Base-by-base conservation (phyloP, 2,329 filamentous ascomycete genomes). In the Aaosphaeria arxii region DNA sequence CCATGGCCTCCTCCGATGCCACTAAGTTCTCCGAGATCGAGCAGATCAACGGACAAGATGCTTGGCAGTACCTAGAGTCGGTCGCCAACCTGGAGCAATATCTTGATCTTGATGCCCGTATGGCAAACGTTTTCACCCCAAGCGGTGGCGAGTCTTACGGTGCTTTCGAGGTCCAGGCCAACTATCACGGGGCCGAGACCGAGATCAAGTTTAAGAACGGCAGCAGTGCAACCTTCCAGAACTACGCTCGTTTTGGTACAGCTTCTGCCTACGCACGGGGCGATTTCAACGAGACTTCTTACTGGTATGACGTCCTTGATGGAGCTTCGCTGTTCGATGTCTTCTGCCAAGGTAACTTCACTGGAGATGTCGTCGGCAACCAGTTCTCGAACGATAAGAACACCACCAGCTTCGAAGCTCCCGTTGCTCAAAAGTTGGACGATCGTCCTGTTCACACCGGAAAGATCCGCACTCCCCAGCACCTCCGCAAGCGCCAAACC, bases 31-130 rank as follows among this genome's bases (percentile, higher is more conserved):
- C 66, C 1, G 56, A 62, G 0, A 46, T 71, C 17, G 52, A 48
- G 5, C 43, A 58, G 40, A 69, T 71, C 47, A 66, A 70, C 47
- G 62, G 60, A 9, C 41, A 59, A 7, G 47, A 59, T 39, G 62
- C 63, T 2, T 50, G 61, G 36, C 52, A 53, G 2, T 68, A 57
- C 32, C 42, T 70, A 17, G 58, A 63, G 30, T 38, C 56, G 6
- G 55, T 55, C 40, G 62, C 65, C 9, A 46, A 52, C 1, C 52
- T 47, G 11, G 58, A 55, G 11, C 31, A 38, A 4, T 59, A 50
- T 17, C 65, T 67, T n/a, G 69, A 71, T 42, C 60, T 61, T 5
- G 64, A 71, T 45, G 59, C 64, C 4, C 58, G 63, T n/a, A 59
- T 30, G 30, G 50, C 28, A 62, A 60, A 29, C 49, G 53, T 29